A percentile compares a stretch with the other conserved stretches of the same genome.
Conservation (phyloP, 192 early-diverging fungal genomes). For the Podila horticola region DNA sequence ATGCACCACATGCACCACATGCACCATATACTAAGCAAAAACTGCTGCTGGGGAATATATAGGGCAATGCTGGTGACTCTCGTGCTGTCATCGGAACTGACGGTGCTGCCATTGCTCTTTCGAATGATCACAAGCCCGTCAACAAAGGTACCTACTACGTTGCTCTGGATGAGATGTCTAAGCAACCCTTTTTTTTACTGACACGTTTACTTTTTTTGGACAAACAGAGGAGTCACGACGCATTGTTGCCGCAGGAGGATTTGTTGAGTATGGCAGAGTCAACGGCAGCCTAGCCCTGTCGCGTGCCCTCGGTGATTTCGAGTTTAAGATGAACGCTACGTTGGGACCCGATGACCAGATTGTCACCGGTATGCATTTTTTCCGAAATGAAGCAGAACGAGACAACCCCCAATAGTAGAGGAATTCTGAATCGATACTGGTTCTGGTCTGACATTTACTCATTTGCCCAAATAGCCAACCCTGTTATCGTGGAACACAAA, state of each 20-base stretch:
- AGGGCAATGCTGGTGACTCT: slow-evolving; percentile 96
- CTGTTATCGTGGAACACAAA: slow-evolving; percentile 80
- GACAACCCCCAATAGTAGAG: too few relatives aligned
- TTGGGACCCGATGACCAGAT: slow-evolving; percentile 89
- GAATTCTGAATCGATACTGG: too few relatives aligned
- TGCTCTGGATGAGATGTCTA: too few relatives aligned
- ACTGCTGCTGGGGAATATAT: not conserved
- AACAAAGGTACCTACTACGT: slow-evolving; percentile 60
- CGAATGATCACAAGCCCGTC: slow-evolving; percentile 95
- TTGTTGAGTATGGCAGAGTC: slow-evolving; percentile 98
- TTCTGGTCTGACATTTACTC: not conserved
- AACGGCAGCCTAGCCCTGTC: slow-evolving; percentile 98
- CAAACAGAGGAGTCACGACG: slow-evolving; percentile 76
- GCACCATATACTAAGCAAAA: not conserved
- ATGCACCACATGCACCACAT: too few relatives aligned
- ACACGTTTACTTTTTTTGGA: not conserved
- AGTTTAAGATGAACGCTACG: slow-evolving; percentile 91
- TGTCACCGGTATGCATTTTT: slow-evolving; percentile 73
- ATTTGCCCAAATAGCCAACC: slow-evolving; percentile 63
- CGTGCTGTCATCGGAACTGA: slow-evolving; percentile 84
- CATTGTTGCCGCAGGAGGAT: slow-evolving; percentile 92
- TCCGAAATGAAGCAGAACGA: not conserved
- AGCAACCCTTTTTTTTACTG: not conserved
- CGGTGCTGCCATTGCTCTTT: slow-evolving; percentile 80
- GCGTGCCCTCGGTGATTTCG: slow-evolving; percentile 97